Evolutionary conservation across 768 basidiomycete genomes (phyloP), one percentile per base, ranked within the genome.

Genomic region (Tulasnella sp.): DNA sequence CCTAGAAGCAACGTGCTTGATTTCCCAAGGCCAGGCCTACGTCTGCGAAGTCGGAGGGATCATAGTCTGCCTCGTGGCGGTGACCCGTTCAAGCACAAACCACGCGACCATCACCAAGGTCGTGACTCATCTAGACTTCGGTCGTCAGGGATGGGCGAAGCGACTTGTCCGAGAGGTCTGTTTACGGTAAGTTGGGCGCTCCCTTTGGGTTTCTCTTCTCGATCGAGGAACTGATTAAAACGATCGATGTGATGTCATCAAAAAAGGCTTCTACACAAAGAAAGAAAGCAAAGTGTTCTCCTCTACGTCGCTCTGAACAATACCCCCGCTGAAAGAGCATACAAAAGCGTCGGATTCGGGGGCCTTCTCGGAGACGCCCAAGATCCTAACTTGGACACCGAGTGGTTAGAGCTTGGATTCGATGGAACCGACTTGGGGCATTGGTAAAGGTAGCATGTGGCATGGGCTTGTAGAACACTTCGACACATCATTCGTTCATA

Each of bases 91-190:
- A 77, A 89, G 85, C 49, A 54, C 58, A 22, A 84, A 79, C 6
- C 85, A 90, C 39, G 88, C 89, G 2, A 87, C 89, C 0, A 88
- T 93, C 68, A 90, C 90, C 45, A 93, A 93, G 81, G 91, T 93
- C 0, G 90, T 84, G 80, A 93, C 92, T 0, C 83, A 85, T 70
- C 84, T 87, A 0, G 54, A 79, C 2, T 90, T 87, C 85, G 84
- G 89, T 58, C 80, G 86, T 0, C 83, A 81, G 0, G 87, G 89
- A 3, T 90, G 87, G 79, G 92, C 92, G 0, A 88, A 88, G 79
- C 85, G 87, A 8, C 87, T 93, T n/a, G 86, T 90, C 1, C 85
- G 88, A 8, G 83, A 84, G 17, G 80, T 80, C 39, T 79, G 78
- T 77, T 39, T 38, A 31, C 67, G 58, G 74, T 75, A 38, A 14